Evolutionary conservation across 768 basidiomycete species (phyloP), one percentile per base, ranked within the genome.

Genomic region (Macrocybe gigantea): DNA sequence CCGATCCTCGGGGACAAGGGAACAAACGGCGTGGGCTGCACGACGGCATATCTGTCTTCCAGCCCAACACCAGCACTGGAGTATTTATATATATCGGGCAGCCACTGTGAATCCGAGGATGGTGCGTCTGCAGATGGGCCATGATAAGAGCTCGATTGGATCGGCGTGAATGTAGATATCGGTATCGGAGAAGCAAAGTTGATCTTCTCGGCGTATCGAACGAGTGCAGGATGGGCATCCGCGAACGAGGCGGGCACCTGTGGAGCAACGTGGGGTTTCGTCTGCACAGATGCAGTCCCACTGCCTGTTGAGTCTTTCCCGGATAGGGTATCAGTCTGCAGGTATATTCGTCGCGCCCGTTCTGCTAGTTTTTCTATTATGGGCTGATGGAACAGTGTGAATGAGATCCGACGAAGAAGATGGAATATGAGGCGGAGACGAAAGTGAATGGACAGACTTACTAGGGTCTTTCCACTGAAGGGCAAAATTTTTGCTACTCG

Each of bases 401-500:
- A 15, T 9, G 13, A 30, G 11, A 44, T 9, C 14, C 29, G 5
- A 41, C 22, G 12, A 9, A 6, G 10, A 32, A 30, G 33, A 8
- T 33, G 37, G n/a, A 12, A 13, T 13, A 29, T 34, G 22, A 41
- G 12, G 40, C 7, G 12, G 14, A n/a, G 30, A 41, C 41, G n/a
- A 45, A 30, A 51, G 36, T 36, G 34, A 48, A 22, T 32, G 45
- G 32, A 22, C 22, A 49, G 6, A 69, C 76, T 48, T 55, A 81
- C 84, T 41, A 83, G 65, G 32, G 80, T 76, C 56, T 80, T 80
- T 10, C 72, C 72, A 41, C 79, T 79, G 52, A 79, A 78, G 5
- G 81, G 77, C 41, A 83, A 68, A n/a, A 80, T 72, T 46, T 72
- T 71, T 12, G 77, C 75, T 7, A 80, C 82, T 40, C 75, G 72